phyloP scores from a whole-genome alignment of 2,329 filamentous ascomycete species.

The Colletotrichum sidae region DNA sequence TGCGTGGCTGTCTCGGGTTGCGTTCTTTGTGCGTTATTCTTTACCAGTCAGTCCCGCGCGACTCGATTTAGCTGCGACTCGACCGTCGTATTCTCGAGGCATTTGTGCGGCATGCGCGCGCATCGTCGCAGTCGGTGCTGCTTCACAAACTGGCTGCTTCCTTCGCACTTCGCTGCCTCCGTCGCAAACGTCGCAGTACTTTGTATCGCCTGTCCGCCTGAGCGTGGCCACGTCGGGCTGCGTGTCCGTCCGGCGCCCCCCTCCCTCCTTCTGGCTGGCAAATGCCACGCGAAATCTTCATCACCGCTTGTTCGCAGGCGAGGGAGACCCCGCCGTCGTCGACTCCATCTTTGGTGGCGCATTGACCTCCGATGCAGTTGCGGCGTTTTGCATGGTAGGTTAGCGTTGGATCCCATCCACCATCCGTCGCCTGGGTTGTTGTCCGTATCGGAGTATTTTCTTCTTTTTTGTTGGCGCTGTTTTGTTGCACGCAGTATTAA shows the following conservation, averaged over 20 bases:
- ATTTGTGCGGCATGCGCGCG: slow-evolving; percentile 25
- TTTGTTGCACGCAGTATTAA: no score
- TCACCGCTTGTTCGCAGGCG: slow-evolving; percentile 27
- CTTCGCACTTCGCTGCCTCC: no score
- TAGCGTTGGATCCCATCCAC: slow-evolving; percentile 14
- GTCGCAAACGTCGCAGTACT: no score
- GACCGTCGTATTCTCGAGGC: slow-evolving; percentile 17
- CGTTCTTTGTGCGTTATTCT: slow-evolving; percentile 33
- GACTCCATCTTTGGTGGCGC: slow-evolving; percentile 13
- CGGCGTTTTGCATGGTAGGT: not conserved
- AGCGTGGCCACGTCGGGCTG: no score
- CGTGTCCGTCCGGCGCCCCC: no score
- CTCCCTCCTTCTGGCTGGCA: no score
- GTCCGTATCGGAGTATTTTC: slow-evolving; percentile 11
- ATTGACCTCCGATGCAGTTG: slow-evolving; percentile 16
- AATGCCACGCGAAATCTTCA: slow-evolving; percentile 2
- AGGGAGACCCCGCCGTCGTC: slow-evolving; percentile 9
- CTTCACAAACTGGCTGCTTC: no score
- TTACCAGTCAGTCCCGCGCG: slow-evolving; percentile 14
- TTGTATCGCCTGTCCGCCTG: no score
- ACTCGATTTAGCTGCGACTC: slow-evolving; percentile 26
- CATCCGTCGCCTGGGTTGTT: not conserved
- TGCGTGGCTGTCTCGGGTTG: slow-evolving; percentile 29
- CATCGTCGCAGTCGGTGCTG: not conserved
- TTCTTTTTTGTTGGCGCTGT: no score